Conservation (phyloP, 1,284 basidiomycete genomes). For the Cystobasidiaceae sp. region DNA sequence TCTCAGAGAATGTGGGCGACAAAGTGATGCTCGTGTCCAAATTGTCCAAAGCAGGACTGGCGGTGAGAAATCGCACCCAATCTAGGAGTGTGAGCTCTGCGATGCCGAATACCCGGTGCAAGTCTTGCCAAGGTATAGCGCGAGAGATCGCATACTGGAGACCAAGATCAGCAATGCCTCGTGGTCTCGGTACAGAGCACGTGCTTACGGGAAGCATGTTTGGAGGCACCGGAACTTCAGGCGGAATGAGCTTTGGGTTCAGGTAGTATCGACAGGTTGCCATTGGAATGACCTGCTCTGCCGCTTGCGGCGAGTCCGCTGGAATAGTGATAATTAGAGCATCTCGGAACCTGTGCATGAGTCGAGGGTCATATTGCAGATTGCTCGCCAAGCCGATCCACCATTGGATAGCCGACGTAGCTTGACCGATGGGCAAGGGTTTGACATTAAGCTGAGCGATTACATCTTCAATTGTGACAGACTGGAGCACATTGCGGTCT, state of each 20-base stretch:
- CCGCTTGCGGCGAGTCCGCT: conserved; percentile 22
- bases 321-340: conserved; percentile 54
- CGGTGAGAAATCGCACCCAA: conserved; percentile 67
- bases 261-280: conserved; percentile 67
- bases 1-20: conserved; percentile 74
- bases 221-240: conserved; percentile 73
- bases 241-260: conserved; percentile 67
- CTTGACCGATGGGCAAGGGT: conserved; percentile 69
- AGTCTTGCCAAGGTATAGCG: conserved; percentile 52
- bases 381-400: conserved; percentile 63
- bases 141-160: conserved; percentile 55
- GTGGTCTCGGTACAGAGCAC: background rate
- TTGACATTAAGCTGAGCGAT: conserved; percentile 68
- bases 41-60: conserved; percentile 52
- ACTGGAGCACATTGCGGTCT: conserved; percentile 64
- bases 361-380: conserved; percentile 31
- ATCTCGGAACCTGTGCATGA: conserved; percentile 50
- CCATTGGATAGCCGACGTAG: conserved; percentile 80
- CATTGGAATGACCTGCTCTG: conserved; percentile 60
- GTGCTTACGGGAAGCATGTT: conserved; percentile 61
- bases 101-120: conserved; percentile 58
- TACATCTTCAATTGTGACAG: conserved; percentile 82
- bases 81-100: conserved; percentile 67
- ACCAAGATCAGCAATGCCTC: too few species aligned
- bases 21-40: conserved; percentile 62